Percentiles rank a stretch among this genome's conserved stretches.
These are phyloP conservation scores for Skeletonema menzelii DNA, from an alignment of 108 stramenopile species.

Conservation along the genomic window DNA sequence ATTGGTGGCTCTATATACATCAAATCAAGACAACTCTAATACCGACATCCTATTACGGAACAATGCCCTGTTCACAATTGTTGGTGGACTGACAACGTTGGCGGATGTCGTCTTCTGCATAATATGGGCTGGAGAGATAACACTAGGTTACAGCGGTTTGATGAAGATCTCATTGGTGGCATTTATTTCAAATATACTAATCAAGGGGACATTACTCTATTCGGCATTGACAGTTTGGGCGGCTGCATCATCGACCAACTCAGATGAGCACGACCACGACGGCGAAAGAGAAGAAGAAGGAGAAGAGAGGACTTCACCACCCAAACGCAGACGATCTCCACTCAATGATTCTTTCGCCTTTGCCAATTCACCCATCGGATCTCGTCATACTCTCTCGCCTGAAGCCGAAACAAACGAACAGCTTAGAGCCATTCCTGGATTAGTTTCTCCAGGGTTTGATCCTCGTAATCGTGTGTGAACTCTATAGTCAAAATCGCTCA, in stretches of 20 bases:
- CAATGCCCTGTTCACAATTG: slow-evolving; percentile 4
- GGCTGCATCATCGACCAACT: not conserved
- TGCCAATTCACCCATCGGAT: not conserved
- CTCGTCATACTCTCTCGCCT: slow-evolving; percentile 6
- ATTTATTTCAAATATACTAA: slow-evolving; percentile 23
- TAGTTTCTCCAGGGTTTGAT: slow-evolving; percentile 22
- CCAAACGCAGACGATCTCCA: slow-evolving; percentile 1
- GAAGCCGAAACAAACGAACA: not conserved
- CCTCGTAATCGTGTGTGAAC: slow-evolving; percentile 1
- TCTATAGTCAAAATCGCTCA: not conserved
- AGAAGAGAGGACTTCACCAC: not conserved
- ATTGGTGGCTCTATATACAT: slow-evolving; percentile 16
- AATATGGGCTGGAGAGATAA: slow-evolving; percentile 29
- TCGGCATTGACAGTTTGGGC: slow-evolving; percentile 20
- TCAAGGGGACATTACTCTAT: slow-evolving; percentile 24
- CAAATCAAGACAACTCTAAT: slow-evolving; percentile 9
- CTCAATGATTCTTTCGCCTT: not conserved
- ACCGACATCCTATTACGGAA: slow-evolving; percentile 5
- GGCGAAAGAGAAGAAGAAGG: not conserved
- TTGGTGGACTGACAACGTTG: slow-evolving; percentile 16
- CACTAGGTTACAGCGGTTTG: slow-evolving; percentile 13
- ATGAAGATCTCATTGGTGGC: slow-evolving; percentile 13
- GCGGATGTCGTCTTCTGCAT: slow-evolving; percentile 27
- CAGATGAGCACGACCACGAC: not conserved
- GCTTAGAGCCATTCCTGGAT: slow-evolving; percentile 3